Conservation (phyloP, 2,329 filamentous ascomycete species). For the Cercospora berteroae region DNA sequence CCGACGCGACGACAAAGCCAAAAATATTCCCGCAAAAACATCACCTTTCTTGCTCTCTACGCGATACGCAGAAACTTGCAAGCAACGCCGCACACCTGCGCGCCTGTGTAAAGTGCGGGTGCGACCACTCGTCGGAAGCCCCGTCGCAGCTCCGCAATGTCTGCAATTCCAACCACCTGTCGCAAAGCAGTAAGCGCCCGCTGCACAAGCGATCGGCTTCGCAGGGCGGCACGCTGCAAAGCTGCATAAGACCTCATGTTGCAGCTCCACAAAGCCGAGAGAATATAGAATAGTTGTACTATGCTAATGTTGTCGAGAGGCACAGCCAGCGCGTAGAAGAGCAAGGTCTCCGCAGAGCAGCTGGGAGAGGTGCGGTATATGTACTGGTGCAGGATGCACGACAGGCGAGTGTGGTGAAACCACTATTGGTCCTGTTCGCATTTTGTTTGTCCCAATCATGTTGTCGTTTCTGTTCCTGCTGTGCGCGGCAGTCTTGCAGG, state of each 20-base stretch:
- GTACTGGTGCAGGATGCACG: not conserved
- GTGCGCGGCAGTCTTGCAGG: not conserved
- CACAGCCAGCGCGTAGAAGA: constrained; percentile 5
- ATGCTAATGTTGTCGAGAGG: not conserved
- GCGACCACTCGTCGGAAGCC: not conserved
- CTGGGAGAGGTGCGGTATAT: not conserved
- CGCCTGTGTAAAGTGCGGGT: not conserved
- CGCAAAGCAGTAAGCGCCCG: not conserved
- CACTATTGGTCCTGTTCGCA: not conserved
- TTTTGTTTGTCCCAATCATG: not conserved
- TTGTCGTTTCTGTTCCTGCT: not conserved
- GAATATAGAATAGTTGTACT: not conserved
- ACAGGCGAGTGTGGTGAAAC: not conserved
- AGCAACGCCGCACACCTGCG: not conserved
- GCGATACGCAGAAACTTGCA: not conserved
- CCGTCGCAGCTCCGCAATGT: not conserved
- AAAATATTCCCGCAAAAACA: not conserved
- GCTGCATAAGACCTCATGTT: not conserved
- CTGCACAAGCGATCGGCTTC: not conserved
- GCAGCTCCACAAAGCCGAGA: not conserved
- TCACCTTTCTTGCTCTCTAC: too few species aligned
- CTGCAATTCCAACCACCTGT: not conserved
- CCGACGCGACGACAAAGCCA: not conserved
- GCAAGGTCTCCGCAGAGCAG: not conserved
- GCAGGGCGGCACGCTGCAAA: not conserved